Evolutionary conservation across 129 eudicot species (phyloP).

Genomic region (Saposhnikovia divaricata): DNA sequence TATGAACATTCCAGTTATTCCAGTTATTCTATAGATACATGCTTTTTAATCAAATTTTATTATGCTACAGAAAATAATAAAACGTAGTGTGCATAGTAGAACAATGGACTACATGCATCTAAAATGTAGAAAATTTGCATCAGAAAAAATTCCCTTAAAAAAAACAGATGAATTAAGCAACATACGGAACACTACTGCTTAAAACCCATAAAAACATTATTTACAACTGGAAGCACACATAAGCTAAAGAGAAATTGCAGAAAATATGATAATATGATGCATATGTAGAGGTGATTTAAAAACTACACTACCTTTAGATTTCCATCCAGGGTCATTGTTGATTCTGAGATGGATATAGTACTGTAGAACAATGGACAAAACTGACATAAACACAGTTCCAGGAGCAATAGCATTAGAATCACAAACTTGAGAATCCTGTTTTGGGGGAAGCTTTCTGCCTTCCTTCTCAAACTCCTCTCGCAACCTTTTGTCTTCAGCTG

Average conservation of each 20-base stretch:
- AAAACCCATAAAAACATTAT: neutral
- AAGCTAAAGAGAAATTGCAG: neutral
- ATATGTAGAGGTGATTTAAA: neutral
- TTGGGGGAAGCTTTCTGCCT: constrained; percentile 25
- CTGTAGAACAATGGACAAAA: constrained; percentile 25
- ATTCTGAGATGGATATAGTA: constrained; percentile 24
- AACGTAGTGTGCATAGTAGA: too few relatives aligned
- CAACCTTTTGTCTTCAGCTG: constrained; percentile 28
- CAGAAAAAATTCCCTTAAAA: constrained; percentile 25
- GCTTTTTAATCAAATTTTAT: too few relatives aligned
- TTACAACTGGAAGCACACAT: neutral
- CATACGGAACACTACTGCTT: neutral
- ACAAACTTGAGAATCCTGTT: constrained; percentile 18
- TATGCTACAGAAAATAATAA: too few relatives aligned
- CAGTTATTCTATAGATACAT: too few relatives aligned
- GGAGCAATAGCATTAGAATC: constrained; percentile 33
- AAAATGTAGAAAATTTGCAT: constrained; percentile 14
- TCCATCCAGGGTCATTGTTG: constrained; percentile 23
- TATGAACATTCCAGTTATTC: neutral
- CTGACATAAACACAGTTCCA: constrained; percentile 26
- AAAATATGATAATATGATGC: neutral
- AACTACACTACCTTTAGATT: constrained; percentile 20
- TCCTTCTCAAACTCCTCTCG: constrained; percentile 20
- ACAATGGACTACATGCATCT: too few relatives aligned
- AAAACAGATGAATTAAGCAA: neutral